Conservation (phyloP, 805 yeast species). For the Ogataea paradorogensis region DNA sequence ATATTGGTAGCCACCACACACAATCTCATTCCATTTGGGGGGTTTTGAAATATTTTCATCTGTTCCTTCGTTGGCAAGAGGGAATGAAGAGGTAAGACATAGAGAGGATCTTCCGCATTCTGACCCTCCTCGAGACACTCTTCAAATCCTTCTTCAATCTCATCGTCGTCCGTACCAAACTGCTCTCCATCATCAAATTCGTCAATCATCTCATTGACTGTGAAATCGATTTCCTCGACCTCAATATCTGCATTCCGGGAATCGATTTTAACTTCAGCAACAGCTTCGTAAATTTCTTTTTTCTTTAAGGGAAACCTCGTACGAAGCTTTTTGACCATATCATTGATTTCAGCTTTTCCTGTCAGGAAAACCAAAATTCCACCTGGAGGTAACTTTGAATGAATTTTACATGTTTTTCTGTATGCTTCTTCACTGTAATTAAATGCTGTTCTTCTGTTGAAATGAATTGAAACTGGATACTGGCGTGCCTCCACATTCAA, state of each 20-base stretch:
- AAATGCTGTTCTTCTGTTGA: slow-evolving; percentile 71
- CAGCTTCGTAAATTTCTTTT: slow-evolving; percentile 27
- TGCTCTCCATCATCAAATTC: slow-evolving; percentile 41
- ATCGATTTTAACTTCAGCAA: slow-evolving; percentile 46
- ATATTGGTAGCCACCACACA: slow-evolving; percentile 96
- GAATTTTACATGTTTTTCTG: slow-evolving; percentile 82
- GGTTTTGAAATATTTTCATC: slow-evolving; percentile 82
- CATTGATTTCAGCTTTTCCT: slow-evolving; percentile 88
- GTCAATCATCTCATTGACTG: slow-evolving; percentile 37
- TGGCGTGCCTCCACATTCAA: slow-evolving; percentile 90
- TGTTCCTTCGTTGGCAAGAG: slow-evolving; percentile 92
- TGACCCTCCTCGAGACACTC: slow-evolving; percentile 72
- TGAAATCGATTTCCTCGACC: slow-evolving; percentile 82
- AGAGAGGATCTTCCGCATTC: slow-evolving; percentile 71
- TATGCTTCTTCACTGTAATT: slow-evolving; percentile 87
- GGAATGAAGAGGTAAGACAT: slow-evolving; percentile 90
- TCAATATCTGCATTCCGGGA: slow-evolving; percentile 69
- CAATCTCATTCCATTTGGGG: slow-evolving; percentile 81
- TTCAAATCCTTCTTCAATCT: slow-evolving; percentile 61
- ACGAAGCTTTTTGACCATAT: slow-evolving; percentile 66
- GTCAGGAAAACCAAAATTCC: slow-evolving; percentile 90
- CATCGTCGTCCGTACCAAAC: slow-evolving; percentile 47
- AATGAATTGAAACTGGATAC: slow-evolving; percentile 89
- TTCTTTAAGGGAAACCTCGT: slow-evolving; percentile 59
- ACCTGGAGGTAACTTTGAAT: slow-evolving; percentile 83